phyloP scores from a whole-genome alignment of 2,329 filamentous ascomycete genomes.

The Stachybotrys elegans region DNA sequence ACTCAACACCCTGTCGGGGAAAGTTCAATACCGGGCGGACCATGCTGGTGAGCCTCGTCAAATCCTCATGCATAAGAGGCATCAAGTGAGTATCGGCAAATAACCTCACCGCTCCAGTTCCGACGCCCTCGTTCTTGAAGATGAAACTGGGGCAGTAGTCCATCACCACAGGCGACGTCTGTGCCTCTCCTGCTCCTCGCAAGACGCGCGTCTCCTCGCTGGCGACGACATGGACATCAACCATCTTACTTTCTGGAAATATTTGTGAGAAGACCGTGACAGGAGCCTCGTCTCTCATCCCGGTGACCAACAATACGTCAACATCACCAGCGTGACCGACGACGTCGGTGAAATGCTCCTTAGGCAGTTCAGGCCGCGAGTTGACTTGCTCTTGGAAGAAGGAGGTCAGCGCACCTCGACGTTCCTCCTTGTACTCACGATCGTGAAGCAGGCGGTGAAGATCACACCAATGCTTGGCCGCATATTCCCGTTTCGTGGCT shows the following conservation, averaged over 20 bases:
- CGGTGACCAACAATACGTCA: slow-evolving; percentile 57
- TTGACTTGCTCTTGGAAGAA: slow-evolving; percentile 45
- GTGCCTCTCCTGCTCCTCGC: no score
- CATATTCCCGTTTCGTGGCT: slow-evolving; percentile 52
- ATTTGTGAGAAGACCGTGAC: slow-evolving; percentile 49
- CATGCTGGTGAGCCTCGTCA: slow-evolving; percentile 44
- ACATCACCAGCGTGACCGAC: slow-evolving; percentile 34
- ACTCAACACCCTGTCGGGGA: slow-evolving; percentile 44
- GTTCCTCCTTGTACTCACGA: slow-evolving; percentile 57
- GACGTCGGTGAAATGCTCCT: slow-evolving; percentile 45
- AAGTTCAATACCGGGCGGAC: slow-evolving; percentile 44
- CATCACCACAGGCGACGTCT: slow-evolving; percentile 14
- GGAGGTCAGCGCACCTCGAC: slow-evolving; percentile 44
- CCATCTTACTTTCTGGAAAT: slow-evolving; percentile 43
- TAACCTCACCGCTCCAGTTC: slow-evolving; percentile 25
- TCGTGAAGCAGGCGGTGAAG: slow-evolving; percentile 42
- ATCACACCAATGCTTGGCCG: slow-evolving; percentile 41
- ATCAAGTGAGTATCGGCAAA: slow-evolving; percentile 39
- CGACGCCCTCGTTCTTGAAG: slow-evolving; percentile 47
- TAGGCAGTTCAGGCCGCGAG: slow-evolving; percentile 37
- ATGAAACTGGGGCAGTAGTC: slow-evolving; percentile 35
- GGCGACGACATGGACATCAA: slow-evolving; percentile 48
- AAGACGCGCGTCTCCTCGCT: slow-evolving; percentile 8
- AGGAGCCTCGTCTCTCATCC: slow-evolving; percentile 57
- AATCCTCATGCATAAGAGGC: slow-evolving; percentile 39